phyloP scores from a whole-genome alignment of 2,329 filamentous ascomycete species.

The Penicillium sp. region DNA sequence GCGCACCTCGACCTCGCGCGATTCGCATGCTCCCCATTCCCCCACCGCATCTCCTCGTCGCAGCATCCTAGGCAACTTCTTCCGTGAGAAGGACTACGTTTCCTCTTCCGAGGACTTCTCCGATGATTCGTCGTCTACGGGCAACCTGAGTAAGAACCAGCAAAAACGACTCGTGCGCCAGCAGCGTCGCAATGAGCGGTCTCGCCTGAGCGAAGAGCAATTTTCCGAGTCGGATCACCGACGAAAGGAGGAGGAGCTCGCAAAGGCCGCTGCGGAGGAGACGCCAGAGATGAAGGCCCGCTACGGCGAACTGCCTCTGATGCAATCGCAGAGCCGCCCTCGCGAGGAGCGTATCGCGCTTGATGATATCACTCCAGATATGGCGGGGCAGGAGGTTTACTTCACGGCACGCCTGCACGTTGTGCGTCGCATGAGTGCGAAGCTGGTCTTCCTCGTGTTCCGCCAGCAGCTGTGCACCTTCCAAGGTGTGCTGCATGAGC shows the following conservation, averaged over 20 bases:
- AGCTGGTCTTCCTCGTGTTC: constrained; percentile 83
- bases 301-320: constrained; percentile 64
- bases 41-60: constrained; percentile 44
- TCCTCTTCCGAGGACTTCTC: constrained; percentile 53
- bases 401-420: constrained; percentile 80
- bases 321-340: constrained; percentile 62
- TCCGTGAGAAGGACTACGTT: constrained; percentile 49
- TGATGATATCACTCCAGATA: constrained; percentile 57
- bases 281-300: constrained; percentile 64
- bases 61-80: constrained; percentile 49
- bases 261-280: constrained; percentile 58
- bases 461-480: constrained; percentile 83
- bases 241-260: constrained; percentile 51
- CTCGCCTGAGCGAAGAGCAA: constrained; percentile 52
- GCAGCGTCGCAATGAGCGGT: constrained; percentile 47
- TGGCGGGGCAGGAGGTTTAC: constrained; percentile 64
- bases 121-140: constrained; percentile 45
- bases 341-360: constrained; percentile 57
- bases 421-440: constrained; percentile 78
- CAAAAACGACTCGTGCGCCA: constrained; percentile 51
- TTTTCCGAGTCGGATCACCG: constrained; percentile 49
- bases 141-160: constrained; percentile 52
- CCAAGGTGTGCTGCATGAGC: constrained; percentile 76
- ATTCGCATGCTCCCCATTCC: constrained; percentile 17
- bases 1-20: constrained; percentile 26